Evolutionary conservation across 805 yeast genomes (phyloP), one percentile per base, ranked within the genome.

Genomic region (Lachancea dasiensis): DNA sequence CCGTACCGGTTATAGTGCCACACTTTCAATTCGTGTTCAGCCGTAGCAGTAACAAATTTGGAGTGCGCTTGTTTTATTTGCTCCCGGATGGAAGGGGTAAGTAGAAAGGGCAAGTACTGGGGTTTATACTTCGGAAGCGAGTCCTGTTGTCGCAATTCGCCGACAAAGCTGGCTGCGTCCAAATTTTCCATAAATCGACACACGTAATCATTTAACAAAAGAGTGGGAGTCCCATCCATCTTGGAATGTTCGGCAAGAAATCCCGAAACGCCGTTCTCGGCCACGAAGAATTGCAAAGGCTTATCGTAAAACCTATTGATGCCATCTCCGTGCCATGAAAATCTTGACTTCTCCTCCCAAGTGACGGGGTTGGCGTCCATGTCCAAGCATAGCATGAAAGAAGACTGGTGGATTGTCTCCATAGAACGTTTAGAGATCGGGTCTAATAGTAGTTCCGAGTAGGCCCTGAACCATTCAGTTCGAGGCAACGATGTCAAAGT

Each of bases 221-320:
- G 77, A 21, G 95, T 90, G 56, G 97, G 95, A 7, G 96, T 86
- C 45, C 97, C 98, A 63, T 90, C 98, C 97, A 90, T 90, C 69
- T 77, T 83, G 16, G 97, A 86, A 68, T 90, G 98, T 68, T 90
- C 98, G 45, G 95, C 97, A 56, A 87, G 65, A 67, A 89, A 90
- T 1, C 97, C 97, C 6, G 96, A 85, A 46, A 78, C 71, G 43
- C 92, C 95, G 61, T 86, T 87, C 45, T 76, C 79, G 43, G 83
- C 68, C 38, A 90, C 77, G 50, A 87, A 73, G 60, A 86, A 79
- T 68, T 90, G 92, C 43, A 84, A 67, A 3, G 96, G 90, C 69
- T 90, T 90, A 69, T 90, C 97, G 61, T 74, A 90, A 69, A 73
- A 90, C 53, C 98, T 73, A 70, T 92, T 90, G 51, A 69, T 64